phyloP scores from a whole-genome alignment of 164 flowering plant species.

The Magnolia sinica region DNA sequence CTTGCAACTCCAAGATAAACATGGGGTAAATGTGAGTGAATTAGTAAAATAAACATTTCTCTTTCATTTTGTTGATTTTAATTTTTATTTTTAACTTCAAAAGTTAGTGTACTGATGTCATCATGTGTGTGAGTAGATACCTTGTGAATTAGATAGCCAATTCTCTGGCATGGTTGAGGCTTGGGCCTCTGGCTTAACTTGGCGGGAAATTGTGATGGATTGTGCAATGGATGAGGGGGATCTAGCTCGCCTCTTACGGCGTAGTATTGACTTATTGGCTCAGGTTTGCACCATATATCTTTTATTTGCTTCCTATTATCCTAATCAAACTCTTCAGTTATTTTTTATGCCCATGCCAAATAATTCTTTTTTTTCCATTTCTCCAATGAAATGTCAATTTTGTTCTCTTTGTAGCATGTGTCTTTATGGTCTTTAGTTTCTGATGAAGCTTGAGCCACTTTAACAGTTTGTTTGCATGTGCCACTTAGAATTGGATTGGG shows the following conservation, averaged over 20 bases:
- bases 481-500: too few species aligned
- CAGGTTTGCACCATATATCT: conserved; percentile 37
- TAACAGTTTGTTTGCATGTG: neutral
- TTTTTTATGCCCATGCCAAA: too few species aligned
- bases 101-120: too few species aligned
- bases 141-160: conserved; percentile 81
- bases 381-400: neutral
- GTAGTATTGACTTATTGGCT: conserved; percentile 80
- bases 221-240: conserved; percentile 99
- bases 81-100: too few species aligned
- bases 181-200: conserved; percentile 93
- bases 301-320: neutral
- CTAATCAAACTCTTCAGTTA: neutral
- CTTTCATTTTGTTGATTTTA: neutral
- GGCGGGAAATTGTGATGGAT: conserved; percentile 98
- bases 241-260: conserved; percentile 78
- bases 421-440: neutral
- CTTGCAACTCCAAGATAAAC: conserved; percentile 71
- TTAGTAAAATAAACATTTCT: neutral
- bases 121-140: conserved; percentile 32
- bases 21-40: conserved; percentile 58
- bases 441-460: neutral
- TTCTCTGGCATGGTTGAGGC: conserved; percentile 97
- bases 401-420: neutral
- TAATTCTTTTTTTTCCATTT: too few species aligned